Percentiles rank a stretch among this genome's conserved stretches.
phyloP scores from a whole-genome alignment of 257 asterid genomes.

The Henckelia pumila region DNA sequence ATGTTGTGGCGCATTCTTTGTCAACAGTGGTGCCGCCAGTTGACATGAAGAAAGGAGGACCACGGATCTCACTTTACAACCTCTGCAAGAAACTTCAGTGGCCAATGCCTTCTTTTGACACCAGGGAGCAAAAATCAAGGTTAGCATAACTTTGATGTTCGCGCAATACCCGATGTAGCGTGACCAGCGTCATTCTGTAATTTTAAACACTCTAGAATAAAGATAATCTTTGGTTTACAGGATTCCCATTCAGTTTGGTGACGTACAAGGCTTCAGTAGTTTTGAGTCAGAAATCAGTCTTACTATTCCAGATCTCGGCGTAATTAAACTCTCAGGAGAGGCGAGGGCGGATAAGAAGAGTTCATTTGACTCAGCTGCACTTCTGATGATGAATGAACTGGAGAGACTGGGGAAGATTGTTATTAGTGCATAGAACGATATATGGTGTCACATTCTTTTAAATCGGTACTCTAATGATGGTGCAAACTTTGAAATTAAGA shows the following conservation, averaged over 20 bases:
- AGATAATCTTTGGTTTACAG: conserved; percentile 31
- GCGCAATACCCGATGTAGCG: neutral
- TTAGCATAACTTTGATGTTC: conserved; percentile 25
- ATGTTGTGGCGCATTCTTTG: conserved; percentile 16
- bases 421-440: conserved; percentile 17
- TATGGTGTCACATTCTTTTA: no score
- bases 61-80: conserved; percentile 56
- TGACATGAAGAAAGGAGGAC: conserved; percentile 84
- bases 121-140: conserved; percentile 72
- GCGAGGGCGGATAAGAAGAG: conserved; percentile 79
- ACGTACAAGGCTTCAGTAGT: conserved; percentile 48
- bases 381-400: conserved; percentile 62
- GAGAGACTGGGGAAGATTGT: conserved; percentile 51
- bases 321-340: conserved; percentile 61
- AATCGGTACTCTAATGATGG: no score
- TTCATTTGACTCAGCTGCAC: conserved; percentile 85
- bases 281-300: conserved; percentile 67
- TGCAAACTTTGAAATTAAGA: no score
- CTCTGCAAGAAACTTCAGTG: conserved; percentile 77
- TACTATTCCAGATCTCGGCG: conserved; percentile 59
- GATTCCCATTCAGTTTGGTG: conserved; percentile 50
- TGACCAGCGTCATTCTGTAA: neutral
- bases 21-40: conserved; percentile 63
- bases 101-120: conserved; percentile 75
- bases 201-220: neutral